Conservation (phyloP, 2,329 filamentous ascomycete species). For the Sporothrix euskadiensis region DNA sequence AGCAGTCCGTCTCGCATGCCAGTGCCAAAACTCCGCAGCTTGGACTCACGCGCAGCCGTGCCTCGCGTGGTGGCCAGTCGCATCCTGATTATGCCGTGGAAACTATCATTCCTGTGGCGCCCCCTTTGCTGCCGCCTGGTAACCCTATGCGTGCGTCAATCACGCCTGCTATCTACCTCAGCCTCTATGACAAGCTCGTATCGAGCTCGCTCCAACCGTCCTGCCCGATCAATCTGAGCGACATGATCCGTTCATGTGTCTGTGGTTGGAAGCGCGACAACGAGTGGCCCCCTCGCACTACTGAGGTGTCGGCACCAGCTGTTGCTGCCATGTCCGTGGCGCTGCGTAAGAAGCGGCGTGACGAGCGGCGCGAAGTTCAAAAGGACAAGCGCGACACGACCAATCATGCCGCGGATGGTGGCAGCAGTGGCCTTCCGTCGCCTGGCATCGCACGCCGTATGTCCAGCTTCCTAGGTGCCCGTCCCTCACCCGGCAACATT, state of each 20-base stretch:
- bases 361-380: slow-evolving; percentile 22
- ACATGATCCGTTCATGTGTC: slow-evolving; percentile 79
- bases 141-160: slow-evolving; percentile 80
- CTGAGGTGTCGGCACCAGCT: neutral
- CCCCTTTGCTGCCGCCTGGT: slow-evolving; percentile 68
- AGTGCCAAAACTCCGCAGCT: neutral
- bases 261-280: slow-evolving; percentile 90
- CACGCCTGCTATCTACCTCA: slow-evolving; percentile 69
- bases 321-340: slow-evolving; percentile 15
- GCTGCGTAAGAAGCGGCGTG: slow-evolving; percentile 20
- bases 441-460: slow-evolving; percentile 30
- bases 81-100: slow-evolving; percentile 52
- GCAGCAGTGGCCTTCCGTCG: slow-evolving; percentile 10
- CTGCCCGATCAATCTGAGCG: slow-evolving; percentile 82
- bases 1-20: slow-evolving; percentile 30
- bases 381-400: slow-evolving; percentile 20
- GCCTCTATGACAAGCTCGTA: slow-evolving; percentile 88
- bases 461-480: slow-evolving; percentile 28
- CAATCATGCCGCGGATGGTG: neutral
- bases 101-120: slow-evolving; percentile 69
- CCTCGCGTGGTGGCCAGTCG: slow-evolving; percentile 18
- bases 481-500: neutral
- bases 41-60: slow-evolving; percentile 10
- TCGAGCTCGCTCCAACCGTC: slow-evolving; percentile 76
- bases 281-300: slow-evolving; percentile 76